phyloP scores from a whole-genome alignment of 1,139 yeast genomes.

The Suhomyces chickasaworum region DNA sequence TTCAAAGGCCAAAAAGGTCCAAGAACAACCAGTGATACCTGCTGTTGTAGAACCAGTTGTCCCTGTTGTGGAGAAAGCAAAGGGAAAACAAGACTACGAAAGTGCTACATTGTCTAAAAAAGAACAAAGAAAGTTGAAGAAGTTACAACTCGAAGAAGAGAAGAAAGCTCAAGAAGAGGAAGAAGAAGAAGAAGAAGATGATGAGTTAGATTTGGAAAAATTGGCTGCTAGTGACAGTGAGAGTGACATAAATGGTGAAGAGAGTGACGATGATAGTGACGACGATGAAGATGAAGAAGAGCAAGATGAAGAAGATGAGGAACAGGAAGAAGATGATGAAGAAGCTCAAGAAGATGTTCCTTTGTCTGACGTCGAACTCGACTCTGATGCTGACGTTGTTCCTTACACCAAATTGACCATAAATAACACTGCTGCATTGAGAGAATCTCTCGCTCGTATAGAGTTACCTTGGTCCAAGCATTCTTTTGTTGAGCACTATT shows the following conservation, averaged over 20 bases:
- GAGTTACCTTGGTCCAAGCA: conserved; percentile 70
- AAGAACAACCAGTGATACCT: conserved; percentile 12
- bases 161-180: conserved; percentile 28
- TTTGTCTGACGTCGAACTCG: conserved; percentile 76
- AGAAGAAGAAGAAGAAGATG: conserved; percentile 35
- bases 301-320: conserved; percentile 45
- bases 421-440: conserved; percentile 70
- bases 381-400: conserved; percentile 83
- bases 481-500: conserved; percentile 82
- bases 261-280: conserved; percentile 38
- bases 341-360: conserved; percentile 66
- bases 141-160: conserved; percentile 30
- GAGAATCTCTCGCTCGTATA: conserved; percentile 66
- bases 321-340: conserved; percentile 43
- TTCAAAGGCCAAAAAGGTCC: conserved; percentile 13
- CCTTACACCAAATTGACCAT: conserved; percentile 88
- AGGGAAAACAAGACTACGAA: conserved; percentile 35
- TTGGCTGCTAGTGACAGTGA: conserved; percentile 57
- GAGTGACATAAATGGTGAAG: conserved; percentile 43
- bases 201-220: conserved; percentile 53
- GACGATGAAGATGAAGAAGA: conserved; percentile 49
- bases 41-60: conserved; percentile 5
- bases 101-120: conserved; percentile 58
- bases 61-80: conserved; percentile 11
- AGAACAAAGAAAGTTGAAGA: conserved; percentile 64